Evolutionary conservation across 345 rosid genomes (phyloP).

Genomic region (Populus davidiana): DNA sequence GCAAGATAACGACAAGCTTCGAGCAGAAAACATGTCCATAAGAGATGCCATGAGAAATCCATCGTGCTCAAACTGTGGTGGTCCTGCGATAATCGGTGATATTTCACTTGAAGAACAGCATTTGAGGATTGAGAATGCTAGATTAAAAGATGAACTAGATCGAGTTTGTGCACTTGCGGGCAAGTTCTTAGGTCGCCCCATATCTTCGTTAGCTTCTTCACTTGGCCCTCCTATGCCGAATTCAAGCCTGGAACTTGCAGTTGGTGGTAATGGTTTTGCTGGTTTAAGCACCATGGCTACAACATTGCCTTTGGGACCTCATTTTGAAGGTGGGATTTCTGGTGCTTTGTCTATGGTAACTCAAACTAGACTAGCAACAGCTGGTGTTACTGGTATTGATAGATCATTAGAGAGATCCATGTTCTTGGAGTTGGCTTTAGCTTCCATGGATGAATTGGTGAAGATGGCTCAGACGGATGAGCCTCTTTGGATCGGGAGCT

Average conservation of each 20-base stretch:
- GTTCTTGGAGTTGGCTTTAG: constrained; percentile 73
- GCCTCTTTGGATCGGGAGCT: constrained; percentile 68
- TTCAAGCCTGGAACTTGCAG: constrained; percentile 80
- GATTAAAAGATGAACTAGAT: constrained; percentile 81
- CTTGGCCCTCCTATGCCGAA: constrained; percentile 48
- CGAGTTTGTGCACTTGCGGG: constrained; percentile 84
- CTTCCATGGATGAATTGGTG: constrained; percentile 86
- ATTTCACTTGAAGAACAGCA: constrained; percentile 89
- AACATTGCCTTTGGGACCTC: constrained; percentile 48
- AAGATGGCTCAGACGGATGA: constrained; percentile 76
- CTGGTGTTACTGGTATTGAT: constrained; percentile 41
- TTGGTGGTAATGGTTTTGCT: constrained; percentile 61
- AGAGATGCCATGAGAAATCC: constrained; percentile 91
- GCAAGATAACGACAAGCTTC: constrained; percentile 88
- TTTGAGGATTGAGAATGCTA: constrained; percentile 74
- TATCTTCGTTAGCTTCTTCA: constrained; percentile 40
- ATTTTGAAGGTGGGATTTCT: constrained; percentile 52
- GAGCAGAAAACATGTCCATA: constrained; percentile 85
- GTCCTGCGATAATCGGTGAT: constrained; percentile 76
- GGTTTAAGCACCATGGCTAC: constrained; percentile 37
- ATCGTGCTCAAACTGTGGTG: constrained; percentile 83
- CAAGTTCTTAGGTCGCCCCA: constrained; percentile 83
- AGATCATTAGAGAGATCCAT: constrained; percentile 62
- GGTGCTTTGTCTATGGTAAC: constrained; percentile 31
- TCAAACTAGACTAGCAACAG: constrained; percentile 34